These are phyloP conservation scores for Pyrus bretschneideri DNA, from an alignment of 306 rosid species.

Conservation along the genomic window DNA sequence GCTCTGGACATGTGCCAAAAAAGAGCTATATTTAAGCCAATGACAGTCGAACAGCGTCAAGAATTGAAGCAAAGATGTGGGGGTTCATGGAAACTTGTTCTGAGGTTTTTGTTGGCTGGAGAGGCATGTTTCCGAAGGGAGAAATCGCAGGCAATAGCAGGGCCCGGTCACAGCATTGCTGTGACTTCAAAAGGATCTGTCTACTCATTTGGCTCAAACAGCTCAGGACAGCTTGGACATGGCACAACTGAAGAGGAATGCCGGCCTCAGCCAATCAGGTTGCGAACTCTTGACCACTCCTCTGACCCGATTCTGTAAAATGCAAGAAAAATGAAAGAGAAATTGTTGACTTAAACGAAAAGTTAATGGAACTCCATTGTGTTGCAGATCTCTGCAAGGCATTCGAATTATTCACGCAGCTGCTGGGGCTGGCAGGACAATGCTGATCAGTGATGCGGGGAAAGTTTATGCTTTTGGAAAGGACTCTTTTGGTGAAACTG, in stretches of 20 bases:
- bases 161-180: slow-evolving; percentile 94
- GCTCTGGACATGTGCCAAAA: slow-evolving; percentile 85
- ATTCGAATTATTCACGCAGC: slow-evolving; percentile 83
- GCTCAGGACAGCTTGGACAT: slow-evolving; percentile 89
- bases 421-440: slow-evolving; percentile 85
- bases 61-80: slow-evolving; percentile 82
- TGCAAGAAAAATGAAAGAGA: slow-evolving; percentile 28
- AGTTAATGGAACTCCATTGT: slow-evolving; percentile 46
- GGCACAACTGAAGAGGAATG: slow-evolving; percentile 72
- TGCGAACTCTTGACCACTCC: slow-evolving; percentile 18
- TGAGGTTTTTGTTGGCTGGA: slow-evolving; percentile 82
- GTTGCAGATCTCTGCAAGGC: slow-evolving; percentile 86
- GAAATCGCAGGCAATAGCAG: slow-evolving; percentile 87
- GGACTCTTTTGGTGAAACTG: slow-evolving; percentile 82
- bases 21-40: slow-evolving; percentile 87
- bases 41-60: slow-evolving; percentile 54
- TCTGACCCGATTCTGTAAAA: slow-evolving; percentile 11
- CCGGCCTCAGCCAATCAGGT: slow-evolving; percentile 84
- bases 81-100: slow-evolving; percentile 91
- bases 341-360: slow-evolving; percentile 30
- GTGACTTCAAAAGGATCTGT: slow-evolving; percentile 75
- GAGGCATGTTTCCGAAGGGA: slow-evolving; percentile 89
- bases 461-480: slow-evolving; percentile 79
- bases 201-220: slow-evolving; percentile 88
- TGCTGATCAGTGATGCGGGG: slow-evolving; percentile 86